phyloP scores from a whole-genome alignment of 2,329 filamentous ascomycete species.

The Chaetomium sp. region DNA sequence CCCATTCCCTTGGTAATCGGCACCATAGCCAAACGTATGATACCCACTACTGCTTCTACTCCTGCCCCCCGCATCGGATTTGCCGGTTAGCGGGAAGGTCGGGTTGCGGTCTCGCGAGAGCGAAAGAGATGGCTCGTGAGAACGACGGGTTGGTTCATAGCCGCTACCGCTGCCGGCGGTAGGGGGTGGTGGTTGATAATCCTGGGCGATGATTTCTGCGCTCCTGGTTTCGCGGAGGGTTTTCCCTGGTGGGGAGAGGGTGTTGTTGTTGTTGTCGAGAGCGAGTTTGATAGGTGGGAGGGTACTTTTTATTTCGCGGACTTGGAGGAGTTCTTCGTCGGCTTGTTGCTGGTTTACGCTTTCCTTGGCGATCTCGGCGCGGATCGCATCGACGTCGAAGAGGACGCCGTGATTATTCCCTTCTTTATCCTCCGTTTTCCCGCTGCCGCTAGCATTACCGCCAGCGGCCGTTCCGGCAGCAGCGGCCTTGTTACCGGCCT shows the following conservation, averaged over 20 bases:
- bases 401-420: constrained; percentile 60
- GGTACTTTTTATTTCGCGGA: constrained; percentile 80
- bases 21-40: constrained; percentile 7
- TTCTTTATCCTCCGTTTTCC: constrained; percentile 42
- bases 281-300: constrained; percentile 84
- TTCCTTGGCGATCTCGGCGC: constrained; percentile 73
- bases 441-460: constrained; percentile 14
- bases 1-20: constrained; percentile 3
- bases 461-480: no score
- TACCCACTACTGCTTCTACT: constrained; percentile 15
- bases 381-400: constrained; percentile 93
- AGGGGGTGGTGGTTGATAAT: constrained; percentile 1
- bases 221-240: constrained; percentile 42
- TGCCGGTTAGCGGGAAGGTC: constrained; percentile 23
- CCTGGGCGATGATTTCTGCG: constrained; percentile 32
- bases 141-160: background rate
- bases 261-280: constrained; percentile 26
- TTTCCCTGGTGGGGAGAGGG: constrained; percentile 28
- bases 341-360: constrained; percentile 31
- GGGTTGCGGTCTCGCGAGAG: constrained; percentile 21
- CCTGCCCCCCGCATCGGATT: constrained; percentile 11
- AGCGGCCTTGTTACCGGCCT: constrained; percentile 24
- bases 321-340: constrained; percentile 43
- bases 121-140: background rate
- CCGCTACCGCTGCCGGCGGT: no score